phyloP scores from a whole-genome alignment of 1,284 basidiomycete species.

The Ganoderma leucocontextum region DNA sequence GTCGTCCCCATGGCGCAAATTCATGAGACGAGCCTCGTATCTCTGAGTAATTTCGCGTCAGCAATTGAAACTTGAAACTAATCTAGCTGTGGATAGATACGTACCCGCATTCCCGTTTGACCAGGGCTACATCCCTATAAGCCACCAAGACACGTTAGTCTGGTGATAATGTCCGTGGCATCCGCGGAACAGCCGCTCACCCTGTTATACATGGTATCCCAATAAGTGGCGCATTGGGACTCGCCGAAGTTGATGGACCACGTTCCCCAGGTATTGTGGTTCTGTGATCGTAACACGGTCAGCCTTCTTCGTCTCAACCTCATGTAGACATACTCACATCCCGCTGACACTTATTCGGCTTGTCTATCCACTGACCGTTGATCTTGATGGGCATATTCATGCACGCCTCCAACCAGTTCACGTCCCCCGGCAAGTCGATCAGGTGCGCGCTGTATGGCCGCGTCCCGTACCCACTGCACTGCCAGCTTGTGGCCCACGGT shows the following conservation, averaged over 20 bases:
- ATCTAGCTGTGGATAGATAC: neutral
- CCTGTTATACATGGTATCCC: constrained; percentile 27
- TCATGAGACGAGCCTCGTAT: constrained; percentile 21
- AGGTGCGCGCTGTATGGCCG: constrained; percentile 27
- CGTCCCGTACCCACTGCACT: constrained; percentile 27
- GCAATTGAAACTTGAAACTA: neutral
- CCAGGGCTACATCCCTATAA: constrained; percentile 25
- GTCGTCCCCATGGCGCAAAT: constrained; percentile 24
- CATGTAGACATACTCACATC: constrained; percentile 15
- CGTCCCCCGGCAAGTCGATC: constrained; percentile 16
- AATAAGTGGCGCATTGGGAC: constrained; percentile 32
- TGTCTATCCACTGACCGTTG: constrained; percentile 17
- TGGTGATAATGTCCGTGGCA: neutral
- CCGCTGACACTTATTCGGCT: constrained; percentile 24
- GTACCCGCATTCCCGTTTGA: constrained; percentile 9
- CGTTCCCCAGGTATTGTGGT: constrained; percentile 27
- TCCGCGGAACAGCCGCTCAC: constrained; percentile 9
- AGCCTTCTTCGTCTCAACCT: neutral
- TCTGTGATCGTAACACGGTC: neutral
- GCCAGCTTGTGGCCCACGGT: constrained; percentile 9
- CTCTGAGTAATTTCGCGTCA: neutral
- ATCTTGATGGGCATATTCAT: constrained; percentile 27
- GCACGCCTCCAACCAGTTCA: constrained; percentile 29
- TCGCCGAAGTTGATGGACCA: constrained; percentile 36
- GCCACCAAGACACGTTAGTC: neutral